These are phyloP conservation scores for Jaapia argillacea DNA, from an alignment of 768 basidiomycete genomes.

Conservation along the genomic window DNA sequence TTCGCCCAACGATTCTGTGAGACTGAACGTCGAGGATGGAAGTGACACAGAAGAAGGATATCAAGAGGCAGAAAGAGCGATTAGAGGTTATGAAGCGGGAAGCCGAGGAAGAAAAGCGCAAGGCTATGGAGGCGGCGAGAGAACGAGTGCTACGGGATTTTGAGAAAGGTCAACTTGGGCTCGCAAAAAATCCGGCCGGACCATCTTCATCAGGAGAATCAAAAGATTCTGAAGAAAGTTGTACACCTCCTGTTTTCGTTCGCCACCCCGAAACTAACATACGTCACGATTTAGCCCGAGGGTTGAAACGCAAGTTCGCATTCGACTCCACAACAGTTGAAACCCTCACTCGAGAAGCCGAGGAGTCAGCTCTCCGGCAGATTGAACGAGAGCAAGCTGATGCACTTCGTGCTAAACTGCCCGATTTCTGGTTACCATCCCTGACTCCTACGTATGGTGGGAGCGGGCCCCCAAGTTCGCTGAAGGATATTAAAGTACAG, in stretches of 20 bases:
- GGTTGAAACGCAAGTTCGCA: conserved; percentile 78
- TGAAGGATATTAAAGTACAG: conserved; percentile 77
- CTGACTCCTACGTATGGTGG: conserved; percentile 76
- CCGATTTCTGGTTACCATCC: conserved; percentile 96
- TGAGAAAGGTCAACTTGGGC: conserved; percentile 72
- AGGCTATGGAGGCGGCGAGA: conserved; percentile 63
- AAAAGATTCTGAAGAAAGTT: conserved; percentile 18
- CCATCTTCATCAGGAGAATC: conserved; percentile 29
- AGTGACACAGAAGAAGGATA: conserved; percentile 88
- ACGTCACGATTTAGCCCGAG: conserved; percentile 34
- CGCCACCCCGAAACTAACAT: not conserved
- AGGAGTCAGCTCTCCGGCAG: conserved; percentile 74
- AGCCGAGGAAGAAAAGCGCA: conserved; percentile 69
- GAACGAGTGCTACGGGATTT: conserved; percentile 88
- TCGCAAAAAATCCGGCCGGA: conserved; percentile 33
- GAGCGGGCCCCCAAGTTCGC: conserved; percentile 47
- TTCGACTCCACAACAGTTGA: conserved; percentile 71
- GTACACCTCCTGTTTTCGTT: conserved; percentile 17
- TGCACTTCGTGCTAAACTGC: conserved; percentile 76
- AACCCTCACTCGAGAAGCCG: conserved; percentile 65
- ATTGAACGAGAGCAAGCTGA: conserved; percentile 86
- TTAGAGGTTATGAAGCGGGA: conserved; percentile 68
- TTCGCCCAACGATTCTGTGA: not conserved
- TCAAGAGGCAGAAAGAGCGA: conserved; percentile 81
- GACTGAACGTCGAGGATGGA: conserved; percentile 2